Conservation (phyloP, 2,329 filamentous ascomycete species). For the Phaeophleospora eucalypticola region DNA sequence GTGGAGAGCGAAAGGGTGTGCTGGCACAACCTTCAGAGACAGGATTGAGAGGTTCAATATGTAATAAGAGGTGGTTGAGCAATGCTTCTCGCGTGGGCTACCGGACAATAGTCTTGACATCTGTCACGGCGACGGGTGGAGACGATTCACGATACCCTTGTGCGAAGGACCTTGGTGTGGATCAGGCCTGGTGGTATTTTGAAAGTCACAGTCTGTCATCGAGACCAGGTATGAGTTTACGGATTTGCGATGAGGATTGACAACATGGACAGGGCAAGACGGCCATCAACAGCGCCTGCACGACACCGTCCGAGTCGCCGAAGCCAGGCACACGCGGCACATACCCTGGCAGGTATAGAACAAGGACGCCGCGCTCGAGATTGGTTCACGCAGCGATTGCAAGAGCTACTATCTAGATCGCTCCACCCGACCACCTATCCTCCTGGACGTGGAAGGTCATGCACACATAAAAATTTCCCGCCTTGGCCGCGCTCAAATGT, state of each 20-base stretch:
- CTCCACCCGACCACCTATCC: neutral
- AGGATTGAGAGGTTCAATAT: neutral
- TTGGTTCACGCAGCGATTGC: constrained; percentile 5
- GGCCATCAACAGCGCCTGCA: neutral
- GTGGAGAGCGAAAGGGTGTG: neutral
- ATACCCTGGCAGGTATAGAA: neutral
- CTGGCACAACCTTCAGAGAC: neutral
- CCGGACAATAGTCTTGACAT: constrained; percentile 7
- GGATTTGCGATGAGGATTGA: too few species aligned
- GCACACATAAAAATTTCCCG: constrained; percentile 3
- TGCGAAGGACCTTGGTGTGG: constrained; percentile 6
- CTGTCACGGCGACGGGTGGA: constrained; percentile 1
- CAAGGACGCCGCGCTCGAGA: too few species aligned
- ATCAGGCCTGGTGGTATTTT: neutral
- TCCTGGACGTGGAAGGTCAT: constrained; percentile 1
- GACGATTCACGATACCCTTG: neutral
- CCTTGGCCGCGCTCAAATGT: neutral
- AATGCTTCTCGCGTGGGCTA: constrained; percentile 5
- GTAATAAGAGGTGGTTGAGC: constrained; percentile 1
- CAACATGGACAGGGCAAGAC: neutral
- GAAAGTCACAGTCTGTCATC: neutral
- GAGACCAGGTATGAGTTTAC: too few species aligned
- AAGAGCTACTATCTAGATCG: constrained; percentile 5
- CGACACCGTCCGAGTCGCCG: neutral
- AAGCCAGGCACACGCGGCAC: neutral